Percentiles rank a stretch among this genome's conserved stretches.
These are phyloP conservation scores for Suillus tomentosus DNA, from an alignment of 768 basidiomycete species.

Conservation along the genomic window DNA sequence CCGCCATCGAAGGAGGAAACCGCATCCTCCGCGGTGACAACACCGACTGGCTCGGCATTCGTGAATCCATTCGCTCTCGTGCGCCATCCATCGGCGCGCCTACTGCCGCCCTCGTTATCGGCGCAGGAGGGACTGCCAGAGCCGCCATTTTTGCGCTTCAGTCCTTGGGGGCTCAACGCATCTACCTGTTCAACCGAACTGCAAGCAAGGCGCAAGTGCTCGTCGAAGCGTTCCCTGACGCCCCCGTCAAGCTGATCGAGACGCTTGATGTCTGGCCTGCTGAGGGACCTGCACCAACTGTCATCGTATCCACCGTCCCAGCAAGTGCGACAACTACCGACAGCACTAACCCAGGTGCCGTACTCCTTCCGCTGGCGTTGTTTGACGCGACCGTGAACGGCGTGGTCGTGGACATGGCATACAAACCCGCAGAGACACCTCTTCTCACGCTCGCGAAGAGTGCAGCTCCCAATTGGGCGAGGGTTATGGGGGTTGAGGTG, in stretches of 20 bases:
- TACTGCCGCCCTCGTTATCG: conserved; percentile 77
- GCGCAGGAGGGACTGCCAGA: conserved; percentile 92
- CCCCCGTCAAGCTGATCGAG: conserved; percentile 61
- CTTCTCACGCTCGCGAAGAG: conserved; percentile 67
- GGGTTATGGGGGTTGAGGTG: conserved; percentile 81
- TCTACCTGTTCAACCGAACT: conserved; percentile 92
- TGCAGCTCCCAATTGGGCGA: conserved; percentile 56
- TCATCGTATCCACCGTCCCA: conserved; percentile 91
- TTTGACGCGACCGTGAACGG: conserved; percentile 64
- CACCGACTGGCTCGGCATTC: conserved; percentile 94
- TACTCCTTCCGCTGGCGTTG: conserved; percentile 58
- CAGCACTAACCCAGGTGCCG: conserved; percentile 29
- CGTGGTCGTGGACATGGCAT: conserved; percentile 92
- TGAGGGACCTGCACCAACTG: conserved; percentile 51
- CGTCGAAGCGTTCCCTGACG: conserved; percentile 64
- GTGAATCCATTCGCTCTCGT: conserved; percentile 49
- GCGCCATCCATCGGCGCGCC: conserved; percentile 38
- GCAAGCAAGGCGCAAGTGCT: conserved; percentile 69
- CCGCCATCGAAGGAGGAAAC: conserved; percentile 39
- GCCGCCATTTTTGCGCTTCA: conserved; percentile 92
- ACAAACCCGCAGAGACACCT: conserved; percentile 85
- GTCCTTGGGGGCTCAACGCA: conserved; percentile 59
- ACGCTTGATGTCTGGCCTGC: conserved; percentile 55
- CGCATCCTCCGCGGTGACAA: conserved; percentile 84
- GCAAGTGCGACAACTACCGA: conserved; percentile 56